A percentile compares a stretch with the other conserved stretches of the same genome.
These are phyloP conservation scores for Fusarium sp. DNA, from an alignment of 2,329 filamentous ascomycete genomes.

Conservation along the genomic window DNA sequence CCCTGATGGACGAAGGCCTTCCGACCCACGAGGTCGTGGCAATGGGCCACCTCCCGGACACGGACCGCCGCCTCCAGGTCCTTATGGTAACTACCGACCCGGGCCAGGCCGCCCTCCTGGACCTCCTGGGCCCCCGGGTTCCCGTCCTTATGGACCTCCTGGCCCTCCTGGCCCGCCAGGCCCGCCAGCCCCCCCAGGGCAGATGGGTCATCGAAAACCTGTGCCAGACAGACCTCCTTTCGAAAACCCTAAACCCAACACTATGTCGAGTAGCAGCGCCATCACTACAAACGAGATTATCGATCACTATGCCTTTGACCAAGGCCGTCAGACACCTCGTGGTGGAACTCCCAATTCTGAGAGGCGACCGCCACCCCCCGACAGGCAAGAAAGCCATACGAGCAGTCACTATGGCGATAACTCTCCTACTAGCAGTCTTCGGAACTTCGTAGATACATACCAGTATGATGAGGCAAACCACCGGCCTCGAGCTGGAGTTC, in stretches of 20 bases:
- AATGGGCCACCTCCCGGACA: slow-evolving; percentile 43
- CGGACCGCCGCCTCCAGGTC: slow-evolving; percentile 40
- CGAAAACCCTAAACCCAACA: slow-evolving; percentile 42
- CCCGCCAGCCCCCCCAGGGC: slow-evolving; percentile 39
- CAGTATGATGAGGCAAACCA: slow-evolving; percentile 55
- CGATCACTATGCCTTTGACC: slow-evolving; percentile 56
- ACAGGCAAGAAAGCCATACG: slow-evolving; percentile 47
- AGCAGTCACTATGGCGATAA: slow-evolving; percentile 72
- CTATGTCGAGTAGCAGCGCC: slow-evolving; percentile 48
- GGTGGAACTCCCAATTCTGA: slow-evolving; percentile 41
- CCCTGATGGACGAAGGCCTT: slow-evolving; percentile 39
- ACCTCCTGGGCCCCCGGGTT: slow-evolving; percentile 49
- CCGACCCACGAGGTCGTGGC: slow-evolving; percentile 37
- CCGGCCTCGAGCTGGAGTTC: slow-evolving; percentile 81
- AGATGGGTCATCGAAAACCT: slow-evolving; percentile 51
- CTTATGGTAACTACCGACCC: slow-evolving; percentile 44
- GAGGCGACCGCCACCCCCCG: slow-evolving; percentile 46
- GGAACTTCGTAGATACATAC: slow-evolving; percentile 47
- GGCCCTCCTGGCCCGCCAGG: slow-evolving; percentile 46
- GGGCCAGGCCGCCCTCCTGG: slow-evolving; percentile 42
- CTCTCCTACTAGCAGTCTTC: slow-evolving; percentile 56
- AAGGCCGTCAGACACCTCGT: slow-evolving; percentile 41
- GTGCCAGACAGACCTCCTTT: slow-evolving; percentile 48
- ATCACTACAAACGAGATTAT: slow-evolving; percentile 58
- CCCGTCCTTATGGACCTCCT: slow-evolving; percentile 47